Conservation (phyloP, 768 basidiomycete genomes). For the Pleurotus tuber-regium region DNA sequence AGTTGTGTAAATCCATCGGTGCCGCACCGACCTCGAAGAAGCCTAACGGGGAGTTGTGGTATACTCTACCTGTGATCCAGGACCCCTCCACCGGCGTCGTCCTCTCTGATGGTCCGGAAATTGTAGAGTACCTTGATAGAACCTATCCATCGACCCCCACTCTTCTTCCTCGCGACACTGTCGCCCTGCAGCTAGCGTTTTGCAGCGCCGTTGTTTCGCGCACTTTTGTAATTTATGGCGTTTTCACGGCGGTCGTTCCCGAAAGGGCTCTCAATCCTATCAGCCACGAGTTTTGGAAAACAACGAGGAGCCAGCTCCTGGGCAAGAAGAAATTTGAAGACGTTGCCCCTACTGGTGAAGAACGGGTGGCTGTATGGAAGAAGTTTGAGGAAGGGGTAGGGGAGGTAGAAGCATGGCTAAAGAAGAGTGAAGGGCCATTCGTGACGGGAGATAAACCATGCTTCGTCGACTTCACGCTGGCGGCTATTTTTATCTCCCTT, state of each 20-base stretch:
- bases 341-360: neutral
- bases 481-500: neutral
- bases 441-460: neutral
- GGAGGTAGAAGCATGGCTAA: neutral
- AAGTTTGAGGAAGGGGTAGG: neutral
- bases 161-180: neutral
- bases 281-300: neutral
- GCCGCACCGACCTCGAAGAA: slow-evolving; percentile 22
- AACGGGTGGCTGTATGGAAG: neutral
- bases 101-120: slow-evolving; percentile 33
- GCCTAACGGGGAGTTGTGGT: slow-evolving; percentile 17
- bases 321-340: slow-evolving; percentile 2
- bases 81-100: slow-evolving; percentile 33
- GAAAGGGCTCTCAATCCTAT: neutral
- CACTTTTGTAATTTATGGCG: too few species aligned
- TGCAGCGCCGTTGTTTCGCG: too few species aligned
- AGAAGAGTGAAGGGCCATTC: neutral
- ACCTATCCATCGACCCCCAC: slow-evolving; percentile 29
- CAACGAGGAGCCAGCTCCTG: neutral
- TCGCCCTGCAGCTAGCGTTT: neutral
- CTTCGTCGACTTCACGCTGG: neutral
- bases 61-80: slow-evolving; percentile 39
- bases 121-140: slow-evolving; percentile 40
- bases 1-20: slow-evolving; percentile 28
- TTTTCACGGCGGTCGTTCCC: neutral